These are phyloP conservation scores for Aspergillus jensenii DNA, from an alignment of 2,329 filamentous ascomycete genomes.

Conservation along the genomic window DNA sequence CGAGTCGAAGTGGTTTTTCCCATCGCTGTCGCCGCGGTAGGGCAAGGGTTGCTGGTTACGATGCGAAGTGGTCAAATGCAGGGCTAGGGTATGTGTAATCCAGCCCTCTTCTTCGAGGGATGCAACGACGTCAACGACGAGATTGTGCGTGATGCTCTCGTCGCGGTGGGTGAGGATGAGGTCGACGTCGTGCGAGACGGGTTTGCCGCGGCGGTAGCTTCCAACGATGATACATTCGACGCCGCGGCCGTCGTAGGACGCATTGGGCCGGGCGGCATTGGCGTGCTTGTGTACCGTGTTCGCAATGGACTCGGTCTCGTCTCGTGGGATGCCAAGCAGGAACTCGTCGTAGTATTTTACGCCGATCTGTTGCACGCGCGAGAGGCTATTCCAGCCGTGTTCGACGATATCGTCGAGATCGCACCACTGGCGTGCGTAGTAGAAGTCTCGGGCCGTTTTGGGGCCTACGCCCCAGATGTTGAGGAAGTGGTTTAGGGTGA, in stretches of 20 bases:
- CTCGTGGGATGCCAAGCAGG: conserved; percentile 65
- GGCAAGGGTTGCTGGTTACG: conserved; percentile 67
- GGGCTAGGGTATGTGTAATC: conserved; percentile 77
- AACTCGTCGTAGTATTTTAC: conserved; percentile 94
- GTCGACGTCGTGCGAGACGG: conserved; percentile 76
- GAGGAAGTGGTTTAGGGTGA: conserved; percentile 69
- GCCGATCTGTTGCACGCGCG: conserved; percentile 85
- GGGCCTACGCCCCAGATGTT: conserved; percentile 91
- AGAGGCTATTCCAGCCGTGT: conserved; percentile 72
- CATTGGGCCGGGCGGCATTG: conserved; percentile 56
- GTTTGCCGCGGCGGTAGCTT: conserved; percentile 77
- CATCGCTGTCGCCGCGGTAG: conserved; percentile 43
- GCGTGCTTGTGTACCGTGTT: conserved; percentile 66
- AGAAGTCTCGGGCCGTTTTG: conserved; percentile 77
- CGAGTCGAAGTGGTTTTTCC: conserved; percentile 66
- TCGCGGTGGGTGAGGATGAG: conserved; percentile 79
- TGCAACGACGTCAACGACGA: conserved; percentile 70
- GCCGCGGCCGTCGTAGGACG: conserved; percentile 35
- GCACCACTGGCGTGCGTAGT: conserved; percentile 71
- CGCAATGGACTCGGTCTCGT: conserved; percentile 71
- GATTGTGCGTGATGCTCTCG: conserved; percentile 63
- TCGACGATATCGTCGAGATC: conserved; percentile 85
- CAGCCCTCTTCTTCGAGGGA: conserved; percentile 67
- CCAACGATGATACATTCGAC: conserved; percentile 69
- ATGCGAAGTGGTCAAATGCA: conserved; percentile 69